These are phyloP conservation scores for Globisporangium cederbergense DNA, from an alignment of 352 stramenopile species.

Conservation along the genomic window DNA sequence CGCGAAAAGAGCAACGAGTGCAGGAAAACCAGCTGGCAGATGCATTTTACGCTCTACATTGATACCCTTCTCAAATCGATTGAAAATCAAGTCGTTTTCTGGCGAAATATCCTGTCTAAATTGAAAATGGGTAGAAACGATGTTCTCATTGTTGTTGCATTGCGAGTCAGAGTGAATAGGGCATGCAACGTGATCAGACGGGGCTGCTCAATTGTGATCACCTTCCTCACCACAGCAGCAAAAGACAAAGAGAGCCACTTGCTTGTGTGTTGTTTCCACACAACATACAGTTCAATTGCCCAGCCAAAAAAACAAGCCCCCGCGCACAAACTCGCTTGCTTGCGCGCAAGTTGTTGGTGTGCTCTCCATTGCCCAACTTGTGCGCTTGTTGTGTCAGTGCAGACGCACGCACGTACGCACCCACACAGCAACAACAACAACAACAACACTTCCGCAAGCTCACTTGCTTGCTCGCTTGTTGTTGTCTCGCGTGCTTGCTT, in stretches of 20 bases:
- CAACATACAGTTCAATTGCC: conserved; percentile 6
- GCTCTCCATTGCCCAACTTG: conserved; percentile 6
- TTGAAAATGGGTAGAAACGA: conserved; percentile 4
- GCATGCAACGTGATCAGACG: conserved; percentile 1
- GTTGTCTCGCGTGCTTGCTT: background rate
- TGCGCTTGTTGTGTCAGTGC: background rate
- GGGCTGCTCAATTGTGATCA: background rate
- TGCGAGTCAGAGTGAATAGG: background rate
- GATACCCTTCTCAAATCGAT: background rate
- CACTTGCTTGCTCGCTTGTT: background rate
- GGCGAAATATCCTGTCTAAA: background rate
- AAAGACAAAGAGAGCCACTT: background rate
- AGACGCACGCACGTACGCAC: background rate
- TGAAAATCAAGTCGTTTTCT: no score
- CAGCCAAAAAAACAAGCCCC: background rate
- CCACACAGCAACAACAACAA: background rate
- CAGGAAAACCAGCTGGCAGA: background rate
- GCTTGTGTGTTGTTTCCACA: conserved; percentile 3
- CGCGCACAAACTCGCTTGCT: background rate
- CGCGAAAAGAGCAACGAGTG: background rate
- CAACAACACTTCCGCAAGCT: background rate
- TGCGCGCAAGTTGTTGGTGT: background rate
- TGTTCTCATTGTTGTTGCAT: background rate
- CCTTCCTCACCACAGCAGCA: background rate
- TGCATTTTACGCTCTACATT: background rate